These are phyloP conservation scores for Golubevia sp. DNA, from an alignment of 1,284 basidiomycete species.

Conservation along the genomic window DNA sequence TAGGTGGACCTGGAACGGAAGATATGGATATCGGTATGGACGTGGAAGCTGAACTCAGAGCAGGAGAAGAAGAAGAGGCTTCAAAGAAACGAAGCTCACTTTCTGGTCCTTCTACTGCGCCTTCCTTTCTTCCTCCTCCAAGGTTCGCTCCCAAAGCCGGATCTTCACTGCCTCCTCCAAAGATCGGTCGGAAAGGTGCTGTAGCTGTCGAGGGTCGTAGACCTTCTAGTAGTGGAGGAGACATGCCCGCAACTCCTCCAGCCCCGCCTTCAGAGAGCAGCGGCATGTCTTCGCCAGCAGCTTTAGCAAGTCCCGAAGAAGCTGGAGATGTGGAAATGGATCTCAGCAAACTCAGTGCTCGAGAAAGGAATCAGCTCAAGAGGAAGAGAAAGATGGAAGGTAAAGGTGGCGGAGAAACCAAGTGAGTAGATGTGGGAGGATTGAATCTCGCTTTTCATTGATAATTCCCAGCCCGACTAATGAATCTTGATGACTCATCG, in stretches of 20 bases:
- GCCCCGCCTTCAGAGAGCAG: constrained; percentile 1
- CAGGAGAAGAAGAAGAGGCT: not conserved
- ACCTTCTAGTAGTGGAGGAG: too few relatives aligned
- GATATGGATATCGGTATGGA: constrained; percentile 68
- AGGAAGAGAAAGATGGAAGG: constrained; percentile 87
- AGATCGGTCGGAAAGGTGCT: constrained; percentile 5
- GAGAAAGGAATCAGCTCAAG: constrained; percentile 87
- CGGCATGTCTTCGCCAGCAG: too few relatives aligned
- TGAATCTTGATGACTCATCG: too few relatives aligned
- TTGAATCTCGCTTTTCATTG: too few relatives aligned
- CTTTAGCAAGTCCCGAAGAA: constrained; percentile 5
- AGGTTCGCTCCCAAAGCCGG: constrained; percentile 9
- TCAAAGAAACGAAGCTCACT: not conserved
- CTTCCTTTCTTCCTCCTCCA: constrained; percentile 22
- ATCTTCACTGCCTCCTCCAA: constrained; percentile 18
- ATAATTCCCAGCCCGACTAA: too few relatives aligned
- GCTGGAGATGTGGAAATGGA: constrained; percentile 34
- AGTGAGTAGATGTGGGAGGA: too few relatives aligned
- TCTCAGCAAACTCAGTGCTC: constrained; percentile 65
- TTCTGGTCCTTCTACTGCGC: constrained; percentile 7
- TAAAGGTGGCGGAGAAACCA: constrained; percentile 39
- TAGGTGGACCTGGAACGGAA: constrained; percentile 78
- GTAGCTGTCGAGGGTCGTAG: too few relatives aligned
- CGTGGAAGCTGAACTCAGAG: constrained; percentile 54
- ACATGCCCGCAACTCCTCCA: constrained; percentile 11